Base-by-base conservation (phyloP, 78 protist species). In the Monocercomonoides exilis region DNA sequence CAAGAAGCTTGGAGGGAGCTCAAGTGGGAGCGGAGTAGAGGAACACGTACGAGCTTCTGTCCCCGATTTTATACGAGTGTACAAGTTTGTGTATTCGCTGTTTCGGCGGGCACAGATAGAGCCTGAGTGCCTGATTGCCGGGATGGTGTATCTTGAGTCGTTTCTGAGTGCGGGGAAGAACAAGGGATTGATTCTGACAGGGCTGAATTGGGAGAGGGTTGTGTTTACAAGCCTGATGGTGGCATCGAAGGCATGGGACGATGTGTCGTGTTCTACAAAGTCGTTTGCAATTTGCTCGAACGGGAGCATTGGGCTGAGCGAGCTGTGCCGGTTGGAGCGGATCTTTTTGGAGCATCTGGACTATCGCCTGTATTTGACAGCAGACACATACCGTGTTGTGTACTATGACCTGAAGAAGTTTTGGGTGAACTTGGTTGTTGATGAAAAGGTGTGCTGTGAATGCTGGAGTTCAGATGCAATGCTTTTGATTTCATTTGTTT, bases 191-290 rank as follows among this genome's bases (percentile, higher is more conserved):
- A 21, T 21, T 32, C n/a, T 79, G 5, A 6, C 82, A 21, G 82
- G 4, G n/a, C 82, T 79, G n/a, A 6, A 79, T 4, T 79, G 82
- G 82, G 42, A 4, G 5, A 6, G 82, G 11, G 43, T 79, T 79
- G 82, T 79, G 4, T 79, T 79, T 79, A 6, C 82, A 33, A 32
- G 43, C 5, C 6, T 79, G 6, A 79, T 79, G 82, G 36, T 79
- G 45, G 82, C 82, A 32, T 79, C 82, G 42, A 79, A 79, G 82
- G 11, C 11, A 41, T 79, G 82, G 82, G 82, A 79, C 82, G 82
- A 79, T 21, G 42, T 32, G 4, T 79, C 82, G 6, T 79, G 82
- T 41, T 79, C 82, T 33, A 33, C 82, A 41, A 4, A 6, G 4
- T 38, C 45, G 6, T 79, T 79, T 79, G 6, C 45, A 5, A 33